A percentile compares a stretch with the other conserved stretches of the same genome.
Conservation (phyloP, 2,329 filamentous ascomycete genomes). For the Periconia digitata region DNA sequence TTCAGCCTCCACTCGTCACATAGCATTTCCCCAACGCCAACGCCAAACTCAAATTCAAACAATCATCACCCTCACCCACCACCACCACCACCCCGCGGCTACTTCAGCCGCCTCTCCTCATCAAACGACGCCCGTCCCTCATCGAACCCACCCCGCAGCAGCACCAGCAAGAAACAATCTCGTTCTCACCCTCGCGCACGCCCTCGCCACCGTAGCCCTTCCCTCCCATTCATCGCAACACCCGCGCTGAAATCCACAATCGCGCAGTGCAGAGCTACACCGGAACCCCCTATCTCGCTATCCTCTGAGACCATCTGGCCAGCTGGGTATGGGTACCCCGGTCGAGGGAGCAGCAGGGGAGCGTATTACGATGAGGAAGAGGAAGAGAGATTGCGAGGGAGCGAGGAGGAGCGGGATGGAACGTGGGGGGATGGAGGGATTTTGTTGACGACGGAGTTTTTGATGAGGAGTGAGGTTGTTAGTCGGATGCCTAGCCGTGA, state of each 20-base stretch:
- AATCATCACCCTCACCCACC: not conserved
- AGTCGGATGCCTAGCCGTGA: constrained; percentile 6
- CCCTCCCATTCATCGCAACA: constrained; percentile 2
- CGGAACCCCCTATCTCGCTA: not conserved
- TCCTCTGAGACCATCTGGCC: constrained; percentile 11
- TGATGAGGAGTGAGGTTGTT: constrained; percentile 8
- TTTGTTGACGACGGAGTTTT: constrained; percentile 10
- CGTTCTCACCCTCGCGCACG: not conserved
- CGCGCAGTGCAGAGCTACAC: not conserved
- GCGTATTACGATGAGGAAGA: not conserved
- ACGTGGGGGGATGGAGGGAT: constrained; percentile 7
- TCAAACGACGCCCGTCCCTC: constrained; percentile 2
- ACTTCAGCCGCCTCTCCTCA: constrained; percentile 1
- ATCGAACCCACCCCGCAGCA: too few relatives aligned
- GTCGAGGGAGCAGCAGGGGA: not conserved
- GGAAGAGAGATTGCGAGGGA: not conserved
- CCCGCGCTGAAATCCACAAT: constrained; percentile 3
- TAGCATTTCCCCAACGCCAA: not conserved
- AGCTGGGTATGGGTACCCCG: not conserved
- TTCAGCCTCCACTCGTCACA: constrained; percentile 6
- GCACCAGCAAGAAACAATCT: not conserved
- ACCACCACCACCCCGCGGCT: not conserved
- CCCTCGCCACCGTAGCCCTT: too few relatives aligned
- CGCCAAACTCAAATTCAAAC: not conserved
- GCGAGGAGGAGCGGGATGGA: not conserved